Conservation (phyloP, 176 grass and related monocot species). For the Paspalum vaginatum region DNA sequence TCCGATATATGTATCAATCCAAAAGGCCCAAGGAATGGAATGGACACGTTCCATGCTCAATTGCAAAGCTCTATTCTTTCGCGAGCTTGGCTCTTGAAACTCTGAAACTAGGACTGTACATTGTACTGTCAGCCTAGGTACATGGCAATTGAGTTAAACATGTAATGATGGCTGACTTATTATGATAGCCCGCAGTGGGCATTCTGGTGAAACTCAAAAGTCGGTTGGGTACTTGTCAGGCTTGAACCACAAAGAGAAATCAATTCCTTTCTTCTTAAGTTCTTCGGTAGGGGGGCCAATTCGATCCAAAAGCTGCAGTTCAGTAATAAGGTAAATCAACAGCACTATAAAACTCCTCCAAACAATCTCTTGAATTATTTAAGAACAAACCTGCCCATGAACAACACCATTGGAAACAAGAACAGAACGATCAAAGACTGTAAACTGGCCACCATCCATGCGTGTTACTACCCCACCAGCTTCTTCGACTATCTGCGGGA, state of each 20-base stretch:
- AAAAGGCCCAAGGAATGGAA: not conserved
- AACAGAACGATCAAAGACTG: conserved; percentile 94
- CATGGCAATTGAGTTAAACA: not conserved
- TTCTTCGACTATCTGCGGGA: conserved; percentile 90
- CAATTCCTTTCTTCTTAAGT: conserved; percentile 92
- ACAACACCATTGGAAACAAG: conserved; percentile 78
- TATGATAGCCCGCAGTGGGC: not conserved
- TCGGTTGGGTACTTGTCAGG: conserved; percentile 74
- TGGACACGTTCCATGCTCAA: not conserved
- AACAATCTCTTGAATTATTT: conserved; percentile 1
- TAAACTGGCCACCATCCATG: conserved; percentile 92
- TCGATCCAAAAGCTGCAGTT: conserved; percentile 81
- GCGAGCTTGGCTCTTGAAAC: not conserved
- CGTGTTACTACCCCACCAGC: conserved; percentile 81
- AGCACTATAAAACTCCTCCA: not conserved
- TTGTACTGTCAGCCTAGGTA: conserved; percentile 30
- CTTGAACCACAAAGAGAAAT: conserved; percentile 96
- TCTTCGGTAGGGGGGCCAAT: conserved; percentile 84
- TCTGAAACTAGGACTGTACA: not conserved
- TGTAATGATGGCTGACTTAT: not conserved
- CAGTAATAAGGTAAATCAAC: conserved; percentile 25
- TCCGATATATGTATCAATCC: not conserved
- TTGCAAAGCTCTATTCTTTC: conserved; percentile 20
- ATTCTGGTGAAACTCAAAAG: conserved; percentile 51
- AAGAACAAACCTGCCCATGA: conserved; percentile 73